Conservation (phyloP, 768 basidiomycete species). For the Floccularia luteovirens region DNA sequence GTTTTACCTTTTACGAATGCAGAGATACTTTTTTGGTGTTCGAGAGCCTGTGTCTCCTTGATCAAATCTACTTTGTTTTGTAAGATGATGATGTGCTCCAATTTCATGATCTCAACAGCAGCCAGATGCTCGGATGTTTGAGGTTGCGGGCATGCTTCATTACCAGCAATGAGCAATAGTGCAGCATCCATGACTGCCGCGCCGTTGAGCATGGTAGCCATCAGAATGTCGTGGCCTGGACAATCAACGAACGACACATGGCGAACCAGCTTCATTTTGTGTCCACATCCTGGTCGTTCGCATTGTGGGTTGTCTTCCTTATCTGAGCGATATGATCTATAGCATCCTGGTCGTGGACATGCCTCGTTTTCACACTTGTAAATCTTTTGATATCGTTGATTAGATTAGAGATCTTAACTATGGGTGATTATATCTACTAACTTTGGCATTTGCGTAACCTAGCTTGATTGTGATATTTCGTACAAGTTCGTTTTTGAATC, state of each 20-base stretch:
- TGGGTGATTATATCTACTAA: constrained; percentile 25
- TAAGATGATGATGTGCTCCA: constrained; percentile 94
- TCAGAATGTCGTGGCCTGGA: constrained; percentile 98
- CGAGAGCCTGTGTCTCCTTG: constrained; percentile 88
- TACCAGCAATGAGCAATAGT: constrained; percentile 89
- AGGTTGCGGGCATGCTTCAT: constrained; percentile 98
- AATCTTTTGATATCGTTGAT: constrained; percentile 47
- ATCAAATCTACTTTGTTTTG: constrained; percentile 99
- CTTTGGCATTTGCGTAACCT: constrained; percentile 98
- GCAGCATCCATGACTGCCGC: constrained; percentile 99
- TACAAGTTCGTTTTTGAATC: constrained; percentile 99
- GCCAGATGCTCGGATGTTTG: constrained; percentile 99
- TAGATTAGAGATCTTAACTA: constrained; percentile 8
- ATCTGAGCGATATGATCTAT: constrained; percentile 87
- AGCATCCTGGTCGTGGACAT: constrained; percentile 92
- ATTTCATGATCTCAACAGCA: constrained; percentile 98
- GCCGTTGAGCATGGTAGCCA: constrained; percentile 99
- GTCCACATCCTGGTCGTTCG: constrained; percentile 87
- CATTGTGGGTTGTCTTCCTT: constrained; percentile 94
- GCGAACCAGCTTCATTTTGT: constrained; percentile 84
- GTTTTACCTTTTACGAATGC: constrained; percentile 87
- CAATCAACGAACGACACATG: constrained; percentile 99
- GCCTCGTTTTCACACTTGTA: constrained; percentile 95
- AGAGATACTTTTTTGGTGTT: constrained; percentile 93
- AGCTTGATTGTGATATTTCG: constrained; percentile 99